Base-by-base conservation (phyloP, 225 moss, liverwort and hornwort genomes). In the Physcomitrellopsis africana region DNA sequence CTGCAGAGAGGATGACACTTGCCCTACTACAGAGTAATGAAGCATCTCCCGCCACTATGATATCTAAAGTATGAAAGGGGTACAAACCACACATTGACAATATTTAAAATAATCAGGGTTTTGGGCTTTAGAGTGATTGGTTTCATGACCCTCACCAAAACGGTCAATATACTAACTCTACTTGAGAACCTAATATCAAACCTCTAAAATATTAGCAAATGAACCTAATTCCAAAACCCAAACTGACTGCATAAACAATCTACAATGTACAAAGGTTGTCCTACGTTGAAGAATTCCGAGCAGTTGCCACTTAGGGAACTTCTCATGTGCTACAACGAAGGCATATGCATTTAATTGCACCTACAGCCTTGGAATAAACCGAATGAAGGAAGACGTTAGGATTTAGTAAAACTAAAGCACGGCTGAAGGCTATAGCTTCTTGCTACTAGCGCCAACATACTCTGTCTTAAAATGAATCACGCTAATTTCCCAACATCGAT, bases 81-180 rank as follows among this genome's bases (percentile, higher is more conserved):
- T 52, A 19, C 51, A 66, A 66, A 26, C 37, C 60, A 59, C 11
- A 37, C 18, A 69, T 27, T 52, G 9, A 63, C 32, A 63, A 55
- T 63, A 32, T 49, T 15, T 51, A 23, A n/a, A 27, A 23, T 24
- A 27, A 73, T 48, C 67, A 68, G 73, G 79, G 73, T 79, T 79
- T 53, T 73, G 79, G 79, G 73, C 73, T 79, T 79, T 67, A 68
- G 60, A 72, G 52, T 44, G 60, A 67, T 59, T 66, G 32, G 66
- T 72, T n/a, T 41, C 37, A 23, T 66, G 60, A 60, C 27, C 60
- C 44, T 67, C 52, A 68, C 19, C 26, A 73, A 20, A 73, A 51
- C 11, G 45, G 68, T 17, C 67, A 68, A 45, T 65, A 56, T 23
- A 59, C 10, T 0, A 59, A 14, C 62, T 45, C 53, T 11, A n/a